phyloP scores from a whole-genome alignment of 306 rosid genomes.

The Gastrolobium bilobum region DNA sequence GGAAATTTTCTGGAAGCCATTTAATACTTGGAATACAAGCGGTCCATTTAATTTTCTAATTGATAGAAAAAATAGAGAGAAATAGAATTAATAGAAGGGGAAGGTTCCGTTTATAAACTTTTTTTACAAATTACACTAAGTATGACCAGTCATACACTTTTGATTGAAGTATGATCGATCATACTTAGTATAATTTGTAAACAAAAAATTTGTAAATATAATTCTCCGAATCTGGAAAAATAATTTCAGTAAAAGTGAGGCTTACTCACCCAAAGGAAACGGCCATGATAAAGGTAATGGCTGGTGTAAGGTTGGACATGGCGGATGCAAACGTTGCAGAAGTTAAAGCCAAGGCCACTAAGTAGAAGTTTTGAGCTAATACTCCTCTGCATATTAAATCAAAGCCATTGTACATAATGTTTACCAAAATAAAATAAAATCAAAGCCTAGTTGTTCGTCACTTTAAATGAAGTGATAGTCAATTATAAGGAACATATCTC shows the following conservation, averaged over 20 bases:
- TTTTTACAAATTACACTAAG: no score
- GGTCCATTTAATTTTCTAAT: no score
- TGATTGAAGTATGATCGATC: no score
- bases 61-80: background rate
- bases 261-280: slow-evolving; percentile 57
- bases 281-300: slow-evolving; percentile 71
- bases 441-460: background rate
- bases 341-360: slow-evolving; percentile 63
- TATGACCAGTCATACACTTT: no score
- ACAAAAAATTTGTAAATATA: no score
- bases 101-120: no score
- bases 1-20: no score
- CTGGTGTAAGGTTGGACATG: slow-evolving; percentile 70
- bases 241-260: background rate
- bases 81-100: background rate
- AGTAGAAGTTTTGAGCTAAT: slow-evolving; percentile 66
- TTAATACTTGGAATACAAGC: no score
- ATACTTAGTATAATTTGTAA: no score
- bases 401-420: no score
- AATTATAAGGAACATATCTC: background rate
- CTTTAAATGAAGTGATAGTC: background rate
- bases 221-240: background rate
- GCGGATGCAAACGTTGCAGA: slow-evolving; percentile 79
- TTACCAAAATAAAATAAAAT: no score
- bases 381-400: slow-evolving; percentile 58